Evolutionary conservation across 257 asterid species (phyloP).

Genomic region (Linaria vulgaris): DNA sequence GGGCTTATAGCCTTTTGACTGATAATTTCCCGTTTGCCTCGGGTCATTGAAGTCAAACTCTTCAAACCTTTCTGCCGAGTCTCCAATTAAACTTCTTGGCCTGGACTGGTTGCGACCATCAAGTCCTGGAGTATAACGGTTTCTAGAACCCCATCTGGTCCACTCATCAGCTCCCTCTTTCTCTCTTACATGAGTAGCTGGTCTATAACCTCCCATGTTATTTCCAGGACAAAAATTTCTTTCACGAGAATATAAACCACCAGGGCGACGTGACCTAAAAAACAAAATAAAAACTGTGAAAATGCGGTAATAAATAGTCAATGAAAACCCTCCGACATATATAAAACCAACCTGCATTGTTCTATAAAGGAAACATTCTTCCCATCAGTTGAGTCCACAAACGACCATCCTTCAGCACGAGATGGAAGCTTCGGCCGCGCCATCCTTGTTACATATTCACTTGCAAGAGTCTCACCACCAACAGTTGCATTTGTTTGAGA

Average conservation of each 20-base stretch:
- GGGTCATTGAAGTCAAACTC: slow-evolving; percentile 40
- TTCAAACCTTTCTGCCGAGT: slow-evolving; percentile 42
- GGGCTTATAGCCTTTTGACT: slow-evolving; percentile 51
- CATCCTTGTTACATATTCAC: slow-evolving; percentile 41
- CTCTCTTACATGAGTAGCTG: slow-evolving; percentile 36
- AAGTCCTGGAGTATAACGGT: slow-evolving; percentile 38
- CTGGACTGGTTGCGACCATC: slow-evolving; percentile 46
- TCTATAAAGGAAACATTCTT: slow-evolving; percentile 32
- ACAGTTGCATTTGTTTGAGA: slow-evolving; percentile 29
- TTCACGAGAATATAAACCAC: slow-evolving; percentile 44
- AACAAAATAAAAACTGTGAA: neutral
- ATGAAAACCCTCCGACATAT: neutral
- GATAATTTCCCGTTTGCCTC: slow-evolving; percentile 40
- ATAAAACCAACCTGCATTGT: slow-evolving; percentile 48
- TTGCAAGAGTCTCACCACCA: slow-evolving; percentile 32
- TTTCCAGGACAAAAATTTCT: slow-evolving; percentile 53
- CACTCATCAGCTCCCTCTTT: slow-evolving; percentile 49
- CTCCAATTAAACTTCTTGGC: slow-evolving; percentile 41
- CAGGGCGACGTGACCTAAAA: slow-evolving; percentile 42
- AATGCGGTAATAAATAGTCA: slow-evolving; percentile 1
- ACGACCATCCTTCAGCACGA: slow-evolving; percentile 50
- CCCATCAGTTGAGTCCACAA: slow-evolving; percentile 36
- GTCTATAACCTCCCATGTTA: slow-evolving; percentile 47
- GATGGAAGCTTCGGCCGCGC: slow-evolving; percentile 49
- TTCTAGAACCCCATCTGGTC: slow-evolving; percentile 54